phyloP scores from a whole-genome alignment of 371 early-diverging fungal species.

The Sporodiniella umbellata region DNA sequence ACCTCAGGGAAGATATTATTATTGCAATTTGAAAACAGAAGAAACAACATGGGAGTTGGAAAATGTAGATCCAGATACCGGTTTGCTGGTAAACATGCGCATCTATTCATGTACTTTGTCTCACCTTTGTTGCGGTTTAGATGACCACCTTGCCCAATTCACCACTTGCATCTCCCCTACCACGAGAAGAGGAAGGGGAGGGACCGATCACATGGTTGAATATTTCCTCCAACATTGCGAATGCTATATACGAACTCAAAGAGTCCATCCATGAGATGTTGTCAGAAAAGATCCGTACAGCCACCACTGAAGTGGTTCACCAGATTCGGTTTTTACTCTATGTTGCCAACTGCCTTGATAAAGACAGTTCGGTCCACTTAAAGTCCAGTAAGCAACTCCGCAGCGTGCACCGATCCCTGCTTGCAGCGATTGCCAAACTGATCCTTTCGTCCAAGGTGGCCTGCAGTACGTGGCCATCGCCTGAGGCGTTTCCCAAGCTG shows the following conservation, averaged over 20 bases:
- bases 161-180: not conserved
- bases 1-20: conserved; percentile 70
- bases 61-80: conserved; percentile 44
- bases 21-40: conserved; percentile 74
- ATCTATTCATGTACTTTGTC: too few relatives aligned
- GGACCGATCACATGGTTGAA: conserved; percentile 53
- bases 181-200: too few relatives aligned
- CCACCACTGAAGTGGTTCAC: conserved; percentile 57
- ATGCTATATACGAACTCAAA: conserved; percentile 37
- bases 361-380: conserved; percentile 61
- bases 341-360: conserved; percentile 70
- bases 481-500: conserved; percentile 27
- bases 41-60: conserved; percentile 70
- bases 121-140: too few relatives aligned
- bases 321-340: conserved; percentile 81
- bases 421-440: conserved; percentile 76
- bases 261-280: conserved; percentile 45
- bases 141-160: conserved; percentile 5
- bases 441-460: conserved; percentile 84
- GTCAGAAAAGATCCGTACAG: too few relatives aligned
- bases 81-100: conserved; percentile 26
- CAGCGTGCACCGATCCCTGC: conserved; percentile 72
- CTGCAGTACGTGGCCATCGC: conserved; percentile 62
- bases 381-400: conserved; percentile 65
- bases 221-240: conserved; percentile 24